phyloP scores from a whole-genome alignment of 805 yeast genomes.

The Monosporozyma siamensis region DNA sequence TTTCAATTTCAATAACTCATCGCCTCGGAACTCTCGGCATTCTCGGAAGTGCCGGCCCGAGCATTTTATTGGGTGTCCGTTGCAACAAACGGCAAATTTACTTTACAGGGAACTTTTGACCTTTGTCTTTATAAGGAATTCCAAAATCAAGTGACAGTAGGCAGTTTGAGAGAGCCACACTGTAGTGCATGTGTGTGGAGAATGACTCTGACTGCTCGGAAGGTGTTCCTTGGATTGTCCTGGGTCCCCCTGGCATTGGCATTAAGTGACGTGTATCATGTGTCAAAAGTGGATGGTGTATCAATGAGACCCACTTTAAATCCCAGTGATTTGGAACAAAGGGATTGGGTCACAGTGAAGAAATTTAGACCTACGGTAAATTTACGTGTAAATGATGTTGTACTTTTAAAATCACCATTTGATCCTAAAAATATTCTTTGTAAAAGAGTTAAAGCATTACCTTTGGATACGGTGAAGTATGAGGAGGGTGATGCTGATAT shows the following conservation, averaged over 20 bases:
- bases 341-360: slow-evolving; percentile 53
- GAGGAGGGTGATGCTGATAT: slow-evolving; percentile 47
- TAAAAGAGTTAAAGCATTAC: slow-evolving; percentile 61
- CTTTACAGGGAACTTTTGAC: neutral
- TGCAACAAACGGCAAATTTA: neutral
- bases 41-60: too few relatives aligned
- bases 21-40: too few relatives aligned
- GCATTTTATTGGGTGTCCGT: too few relatives aligned
- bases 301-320: slow-evolving; percentile 89
- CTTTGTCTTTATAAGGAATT: too few relatives aligned
- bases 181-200: neutral
- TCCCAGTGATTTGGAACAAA: slow-evolving; percentile 42
- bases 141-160: too few relatives aligned
- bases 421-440: slow-evolving; percentile 69
- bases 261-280: slow-evolving; percentile 57
- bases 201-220: neutral
- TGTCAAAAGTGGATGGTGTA: slow-evolving; percentile 66
- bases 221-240: slow-evolving; percentile 35
- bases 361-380: neutral
- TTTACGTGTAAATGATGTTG: slow-evolving; percentile 52
- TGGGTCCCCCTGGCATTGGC: slow-evolving; percentile 80
- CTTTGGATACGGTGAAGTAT: neutral
- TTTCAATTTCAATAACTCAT: too few relatives aligned
- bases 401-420: slow-evolving; percentile 70
- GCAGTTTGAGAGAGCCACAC: neutral